Evolutionary conservation across 768 basidiomycete species (phyloP), one percentile per base, ranked within the genome.

Genomic region (Collybia sp.): DNA sequence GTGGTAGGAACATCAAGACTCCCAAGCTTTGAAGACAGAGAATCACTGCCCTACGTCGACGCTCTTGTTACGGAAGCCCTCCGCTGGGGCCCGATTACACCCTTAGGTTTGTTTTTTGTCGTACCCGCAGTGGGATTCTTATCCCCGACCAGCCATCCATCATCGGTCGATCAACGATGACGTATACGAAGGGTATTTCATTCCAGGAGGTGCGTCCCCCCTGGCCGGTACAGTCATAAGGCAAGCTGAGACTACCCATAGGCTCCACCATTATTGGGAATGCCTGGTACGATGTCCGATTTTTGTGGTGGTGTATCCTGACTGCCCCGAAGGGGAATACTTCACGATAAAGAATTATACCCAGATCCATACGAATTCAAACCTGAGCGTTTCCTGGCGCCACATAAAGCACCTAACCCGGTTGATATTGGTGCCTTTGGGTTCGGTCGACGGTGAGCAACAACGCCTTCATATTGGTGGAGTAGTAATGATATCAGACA

Each of bases 241-340:
- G 67, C 6, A 66, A 66, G 9, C 62, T 62, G 40, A 53, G 62
- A 34, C 71, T 73, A 18, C 67, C 72, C 3, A 64, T 68, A 53
- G 75, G 72, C 49, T 62, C 64, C 20, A 59, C 68, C 42, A 54
- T 73, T 40, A 56, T 74, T 16, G 60, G 60, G 1, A 74, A 74
- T 49, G 61, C 62, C 15, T 69, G 66, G 72, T 71, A 44, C 19
- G 54, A 38, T 5, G 19, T 44, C 4, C 12, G 15, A 19, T 20
- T 35, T 15, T 9, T 20, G n/a, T 12, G 18, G 30, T 17, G 12
- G 34, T 13, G 5, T 2, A 12, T 20, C 20, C 30, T 35, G 43
- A 41, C n/a, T 47, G 5, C 43, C 47, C 30, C 58, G 13, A 55
- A 73, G 68, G 70, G 68, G 58, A 6, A 61, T 78, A 47, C 54